phyloP scores from a whole-genome alignment of 345 rosid species.

The Arabidopsis suecica region DNA sequence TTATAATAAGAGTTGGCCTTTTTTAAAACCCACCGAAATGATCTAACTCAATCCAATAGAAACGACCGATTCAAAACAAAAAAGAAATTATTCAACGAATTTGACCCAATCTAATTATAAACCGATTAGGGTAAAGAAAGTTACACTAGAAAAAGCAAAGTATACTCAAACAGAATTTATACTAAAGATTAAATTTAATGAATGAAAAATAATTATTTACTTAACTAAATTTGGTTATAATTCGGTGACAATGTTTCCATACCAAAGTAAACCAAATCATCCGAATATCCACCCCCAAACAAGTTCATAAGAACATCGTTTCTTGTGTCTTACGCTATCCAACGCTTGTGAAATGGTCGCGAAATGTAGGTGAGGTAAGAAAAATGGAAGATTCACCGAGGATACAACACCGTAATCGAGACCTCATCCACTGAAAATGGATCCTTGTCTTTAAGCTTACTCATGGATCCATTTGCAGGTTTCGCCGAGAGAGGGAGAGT shows the following conservation, averaged over 20 bases:
- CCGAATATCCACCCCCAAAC: too few relatives aligned
- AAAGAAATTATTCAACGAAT: not conserved
- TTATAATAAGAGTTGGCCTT: not conserved
- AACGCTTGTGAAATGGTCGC: not conserved
- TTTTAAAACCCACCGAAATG: not conserved
- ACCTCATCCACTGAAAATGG: slow-evolving; percentile 22
- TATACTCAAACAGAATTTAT: too few relatives aligned
- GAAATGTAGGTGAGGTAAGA: not conserved
- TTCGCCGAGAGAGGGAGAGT: slow-evolving; percentile 26
- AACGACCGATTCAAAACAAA: not conserved
- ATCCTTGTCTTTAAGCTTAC: not conserved
- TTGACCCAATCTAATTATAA: not conserved
- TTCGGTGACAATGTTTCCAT: not conserved
- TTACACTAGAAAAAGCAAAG: not conserved
- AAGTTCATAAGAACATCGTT: not conserved
- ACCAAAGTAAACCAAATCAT: too few relatives aligned
- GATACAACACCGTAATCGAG: slow-evolving; percentile 33
- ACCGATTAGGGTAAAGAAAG: not conserved
- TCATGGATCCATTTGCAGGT: not conserved
- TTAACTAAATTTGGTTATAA: not conserved
- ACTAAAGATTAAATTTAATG: too few relatives aligned
- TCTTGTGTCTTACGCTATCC: slow-evolving; percentile 19
- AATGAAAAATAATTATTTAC: not conserved
- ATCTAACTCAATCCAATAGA: not conserved
- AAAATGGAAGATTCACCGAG: slow-evolving; percentile 30